Conservation (phyloP, 2,329 filamentous ascomycete genomes). For the Ceratocystis destructans region DNA sequence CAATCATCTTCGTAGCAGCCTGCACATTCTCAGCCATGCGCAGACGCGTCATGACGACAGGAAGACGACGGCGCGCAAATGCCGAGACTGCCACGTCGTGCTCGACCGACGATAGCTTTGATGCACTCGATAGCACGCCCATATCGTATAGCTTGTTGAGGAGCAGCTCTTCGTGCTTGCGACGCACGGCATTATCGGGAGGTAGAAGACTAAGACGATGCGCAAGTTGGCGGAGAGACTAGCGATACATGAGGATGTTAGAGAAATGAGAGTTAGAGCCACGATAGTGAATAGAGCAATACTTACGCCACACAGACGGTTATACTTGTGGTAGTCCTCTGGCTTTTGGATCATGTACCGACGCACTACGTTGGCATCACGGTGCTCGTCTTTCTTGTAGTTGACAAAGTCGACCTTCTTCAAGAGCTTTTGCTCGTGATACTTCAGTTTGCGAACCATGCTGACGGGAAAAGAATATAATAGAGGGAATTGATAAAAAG, state of each 20-base stretch:
- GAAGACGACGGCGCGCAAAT: constrained; percentile 69
- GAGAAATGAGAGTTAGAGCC: not conserved
- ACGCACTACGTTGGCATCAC: constrained; percentile 63
- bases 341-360: constrained; percentile 87
- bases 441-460: constrained; percentile 93
- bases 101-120: constrained; percentile 74
- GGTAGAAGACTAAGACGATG: constrained; percentile 78
- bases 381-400: constrained; percentile 82
- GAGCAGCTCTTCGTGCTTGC: constrained; percentile 73
- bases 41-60: constrained; percentile 79
- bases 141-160: constrained; percentile 89
- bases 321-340: constrained; percentile 62
- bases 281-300: constrained; percentile 24
- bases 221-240: constrained; percentile 79
- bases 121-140: constrained; percentile 64
- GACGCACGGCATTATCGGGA: constrained; percentile 59
- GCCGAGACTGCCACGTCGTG: constrained; percentile 77
- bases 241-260: constrained; percentile 19
- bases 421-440: constrained; percentile 92
- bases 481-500: not conserved
- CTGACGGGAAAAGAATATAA: constrained; percentile 23
- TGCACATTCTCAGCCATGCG: constrained; percentile 86
- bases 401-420: constrained; percentile 88
- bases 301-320: constrained; percentile 53
- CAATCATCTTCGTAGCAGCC: constrained; percentile 73